These are phyloP conservation scores for bread wheat (Triticum aestivum) DNA, from an alignment of 176 grass and related monocot genomes.

Conservation along the genomic window DNA sequence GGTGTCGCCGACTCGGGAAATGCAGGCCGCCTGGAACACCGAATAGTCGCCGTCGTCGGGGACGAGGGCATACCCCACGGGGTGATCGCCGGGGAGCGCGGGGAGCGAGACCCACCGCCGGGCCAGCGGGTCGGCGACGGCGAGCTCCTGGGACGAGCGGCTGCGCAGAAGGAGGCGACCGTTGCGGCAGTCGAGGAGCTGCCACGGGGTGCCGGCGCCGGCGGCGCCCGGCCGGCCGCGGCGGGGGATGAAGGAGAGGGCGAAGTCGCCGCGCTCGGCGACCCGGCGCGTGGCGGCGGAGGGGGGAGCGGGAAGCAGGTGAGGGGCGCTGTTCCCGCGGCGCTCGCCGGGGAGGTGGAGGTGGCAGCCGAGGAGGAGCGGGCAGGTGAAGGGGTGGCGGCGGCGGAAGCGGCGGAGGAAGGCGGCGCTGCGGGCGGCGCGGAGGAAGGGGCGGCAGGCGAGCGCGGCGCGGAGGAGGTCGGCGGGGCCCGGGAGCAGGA, in stretches of 20 bases:
- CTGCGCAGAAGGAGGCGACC: conserved; percentile 28
- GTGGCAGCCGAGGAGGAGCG: conserved; percentile 36
- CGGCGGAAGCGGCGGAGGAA: conserved; percentile 56
- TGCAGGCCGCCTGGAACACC: conserved; percentile 23
- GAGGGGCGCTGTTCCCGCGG: neutral
- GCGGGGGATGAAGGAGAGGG: conserved; percentile 35
- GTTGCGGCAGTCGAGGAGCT: conserved; percentile 40
- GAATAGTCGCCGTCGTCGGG: conserved; percentile 32
- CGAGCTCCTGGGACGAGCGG: neutral
- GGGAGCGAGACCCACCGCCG: conserved; percentile 3
- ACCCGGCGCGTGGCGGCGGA: neutral
- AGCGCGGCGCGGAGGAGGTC: conserved; percentile 32
- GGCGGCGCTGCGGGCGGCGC: conserved; percentile 26
- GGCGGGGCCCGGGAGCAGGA: conserved; percentile 24
- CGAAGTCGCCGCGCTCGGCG: conserved; percentile 1
- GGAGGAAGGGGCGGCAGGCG: conserved; percentile 42
- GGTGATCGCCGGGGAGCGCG: neutral
- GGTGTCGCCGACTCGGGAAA: neutral
- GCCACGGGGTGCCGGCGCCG: neutral
- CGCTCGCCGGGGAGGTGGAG: neutral
- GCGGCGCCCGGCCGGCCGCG: neutral
- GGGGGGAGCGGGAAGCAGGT: neutral
- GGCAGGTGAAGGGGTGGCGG: conserved; percentile 32
- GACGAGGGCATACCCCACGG: conserved; percentile 42
- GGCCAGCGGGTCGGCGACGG: conserved; percentile 36